Conservation (phyloP, 257 asterid species). For the Coffea canephora region DNA sequence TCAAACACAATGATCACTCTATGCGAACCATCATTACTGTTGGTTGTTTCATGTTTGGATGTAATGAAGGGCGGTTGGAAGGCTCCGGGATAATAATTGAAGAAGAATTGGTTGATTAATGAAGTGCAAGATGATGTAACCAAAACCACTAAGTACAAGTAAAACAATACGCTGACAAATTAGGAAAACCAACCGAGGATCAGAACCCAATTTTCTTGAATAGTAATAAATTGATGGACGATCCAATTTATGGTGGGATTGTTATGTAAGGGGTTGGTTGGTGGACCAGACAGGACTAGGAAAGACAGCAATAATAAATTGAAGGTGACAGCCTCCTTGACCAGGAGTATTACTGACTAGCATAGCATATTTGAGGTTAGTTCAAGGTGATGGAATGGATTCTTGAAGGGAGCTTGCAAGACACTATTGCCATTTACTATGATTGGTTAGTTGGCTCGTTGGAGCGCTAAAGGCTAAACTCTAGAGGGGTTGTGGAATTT, state of each 20-base stretch:
- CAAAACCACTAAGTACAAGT: background rate
- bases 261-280: background rate
- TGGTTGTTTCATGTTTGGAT: background rate
- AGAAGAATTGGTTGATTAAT: background rate
- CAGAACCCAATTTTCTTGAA: background rate
- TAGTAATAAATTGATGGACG: too few species aligned
- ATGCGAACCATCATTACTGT: background rate
- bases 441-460: background rate
- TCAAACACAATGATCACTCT: background rate
- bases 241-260: background rate
- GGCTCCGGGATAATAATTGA: background rate
- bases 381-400: background rate
- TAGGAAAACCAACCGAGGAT: background rate
- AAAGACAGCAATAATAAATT: slow-evolving; percentile 5
- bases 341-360: too few species aligned
- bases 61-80: background rate
- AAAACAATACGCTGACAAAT: background rate
- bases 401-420: background rate
- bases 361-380: too few species aligned
- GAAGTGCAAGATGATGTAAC: slow-evolving; percentile 1
- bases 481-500: too few species aligned
- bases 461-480: background rate
- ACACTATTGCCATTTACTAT: background rate
- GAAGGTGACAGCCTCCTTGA: background rate
- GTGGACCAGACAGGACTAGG: slow-evolving; percentile 10